Percentiles rank a stretch among this genome's conserved stretches.
These are phyloP conservation scores for Gaultheria prostrata DNA, from an alignment of 148 eudicot species.

Conservation along the genomic window DNA sequence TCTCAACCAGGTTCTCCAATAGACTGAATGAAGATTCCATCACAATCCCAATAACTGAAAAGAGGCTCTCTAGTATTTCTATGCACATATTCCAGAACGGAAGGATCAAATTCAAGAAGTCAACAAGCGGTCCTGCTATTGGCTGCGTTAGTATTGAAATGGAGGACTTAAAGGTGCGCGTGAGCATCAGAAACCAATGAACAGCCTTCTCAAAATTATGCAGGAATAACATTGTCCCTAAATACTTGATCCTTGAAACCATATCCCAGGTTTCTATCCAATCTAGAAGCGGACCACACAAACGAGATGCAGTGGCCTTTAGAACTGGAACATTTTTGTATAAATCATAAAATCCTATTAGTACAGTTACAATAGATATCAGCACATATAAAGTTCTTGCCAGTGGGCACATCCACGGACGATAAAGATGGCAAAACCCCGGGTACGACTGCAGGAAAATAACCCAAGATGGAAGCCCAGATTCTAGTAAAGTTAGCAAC, in stretches of 20 bases:
- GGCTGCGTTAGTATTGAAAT: conserved; percentile 76
- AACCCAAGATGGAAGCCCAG: conserved; percentile 99
- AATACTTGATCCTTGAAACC: conserved; percentile 82
- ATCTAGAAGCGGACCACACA: conserved; percentile 87
- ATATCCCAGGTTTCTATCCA: conserved; percentile 99
- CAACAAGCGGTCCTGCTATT: conserved; percentile 61
- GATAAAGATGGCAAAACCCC: conserved; percentile 75
- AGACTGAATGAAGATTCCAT: conserved; percentile 53
- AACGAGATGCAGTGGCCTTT: conserved; percentile 83
- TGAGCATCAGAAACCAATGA: conserved; percentile 68
- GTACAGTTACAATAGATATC: conserved; percentile 73
- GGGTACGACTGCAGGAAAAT: conserved; percentile 97
- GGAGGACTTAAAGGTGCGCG: conserved; percentile 64
- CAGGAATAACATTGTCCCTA: conserved; percentile 95
- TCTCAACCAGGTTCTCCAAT: conserved; percentile 45
- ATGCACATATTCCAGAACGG: conserved; percentile 62
- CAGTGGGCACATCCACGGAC: conserved; percentile 99
- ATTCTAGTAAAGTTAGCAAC: conserved; percentile 82
- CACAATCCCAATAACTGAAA: conserved; percentile 49
- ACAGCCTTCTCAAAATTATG: conserved; percentile 88
- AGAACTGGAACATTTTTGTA: conserved; percentile 97
- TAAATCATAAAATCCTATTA: conserved; percentile 91
- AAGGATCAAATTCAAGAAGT: conserved; percentile 41
- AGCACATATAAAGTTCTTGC: conserved; percentile 78
- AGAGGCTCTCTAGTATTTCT: conserved; percentile 37